phyloP scores from a whole-genome alignment of 371 early-diverging fungal genomes.

The Haplosporangium sp. region DNA sequence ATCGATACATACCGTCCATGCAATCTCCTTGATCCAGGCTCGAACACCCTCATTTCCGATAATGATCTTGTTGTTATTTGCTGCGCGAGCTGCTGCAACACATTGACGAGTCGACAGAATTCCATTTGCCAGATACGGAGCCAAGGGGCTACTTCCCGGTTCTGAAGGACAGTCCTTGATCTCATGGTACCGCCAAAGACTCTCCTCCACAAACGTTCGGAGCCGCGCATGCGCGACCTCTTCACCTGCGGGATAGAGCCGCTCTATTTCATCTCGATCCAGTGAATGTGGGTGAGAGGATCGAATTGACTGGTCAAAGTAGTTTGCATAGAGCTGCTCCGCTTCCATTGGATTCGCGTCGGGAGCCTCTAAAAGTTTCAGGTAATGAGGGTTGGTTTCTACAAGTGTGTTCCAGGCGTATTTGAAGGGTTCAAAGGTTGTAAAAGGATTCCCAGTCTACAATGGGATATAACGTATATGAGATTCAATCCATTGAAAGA shows the following conservation, averaged over 20 bases:
- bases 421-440: conserved; percentile 55
- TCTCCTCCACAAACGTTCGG: conserved; percentile 27
- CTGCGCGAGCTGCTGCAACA: conserved; percentile 55
- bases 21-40: conserved; percentile 60
- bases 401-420: conserved; percentile 54
- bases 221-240: conserved; percentile 51
- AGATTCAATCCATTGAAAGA: not conserved
- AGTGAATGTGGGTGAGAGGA: conserved; percentile 24
- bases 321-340: conserved; percentile 23
- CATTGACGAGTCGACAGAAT: conserved; percentile 64
- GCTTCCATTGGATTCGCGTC: conserved; percentile 30
- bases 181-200: conserved; percentile 39
- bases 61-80: conserved; percentile 61
- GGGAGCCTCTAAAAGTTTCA: conserved; percentile 30
- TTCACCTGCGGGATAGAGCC: conserved; percentile 58
- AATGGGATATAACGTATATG: not conserved
- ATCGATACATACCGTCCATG: conserved; percentile 61
- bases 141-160: conserved; percentile 36
- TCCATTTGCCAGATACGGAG: conserved; percentile 59
- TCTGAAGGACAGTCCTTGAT: conserved; percentile 38
- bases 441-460: conserved; percentile 44
- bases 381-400: conserved; percentile 33
- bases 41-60: conserved; percentile 61
- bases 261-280: conserved; percentile 21
- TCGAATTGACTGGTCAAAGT: conserved; percentile 15